Conservation (phyloP, 2,329 filamentous ascomycete genomes). For the Apiospora hydei region DNA sequence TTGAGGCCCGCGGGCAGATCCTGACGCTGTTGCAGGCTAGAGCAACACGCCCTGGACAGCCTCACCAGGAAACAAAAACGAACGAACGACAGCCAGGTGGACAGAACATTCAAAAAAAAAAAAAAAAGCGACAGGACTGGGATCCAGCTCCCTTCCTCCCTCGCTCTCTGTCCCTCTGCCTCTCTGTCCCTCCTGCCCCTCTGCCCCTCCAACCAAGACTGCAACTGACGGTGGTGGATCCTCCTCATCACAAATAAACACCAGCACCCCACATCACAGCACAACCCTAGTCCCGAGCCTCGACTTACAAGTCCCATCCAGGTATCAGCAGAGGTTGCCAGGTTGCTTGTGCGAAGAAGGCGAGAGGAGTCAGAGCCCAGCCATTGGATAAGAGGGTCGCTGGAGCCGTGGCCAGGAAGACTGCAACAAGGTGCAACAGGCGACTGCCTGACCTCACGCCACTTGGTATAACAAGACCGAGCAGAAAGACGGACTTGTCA, state of each 20-base stretch:
- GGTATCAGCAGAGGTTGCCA: background rate
- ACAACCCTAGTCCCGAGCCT: slow-evolving; percentile 15
- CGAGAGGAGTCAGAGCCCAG: background rate
- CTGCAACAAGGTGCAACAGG: slow-evolving; percentile 5
- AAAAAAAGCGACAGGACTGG: background rate
- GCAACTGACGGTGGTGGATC: slow-evolving; percentile 3
- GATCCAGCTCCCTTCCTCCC: background rate
- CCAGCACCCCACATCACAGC: slow-evolving; percentile 1
- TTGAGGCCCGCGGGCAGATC: slow-evolving; percentile 23
- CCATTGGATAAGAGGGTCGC: slow-evolving; percentile 6
- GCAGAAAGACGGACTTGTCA: slow-evolving; percentile 13
- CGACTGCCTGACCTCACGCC: slow-evolving; percentile 11
- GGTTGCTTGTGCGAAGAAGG: slow-evolving; percentile 1
- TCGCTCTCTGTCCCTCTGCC: background rate
- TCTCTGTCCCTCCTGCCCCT: background rate
- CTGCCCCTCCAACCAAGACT: background rate
- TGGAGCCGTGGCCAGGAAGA: background rate
- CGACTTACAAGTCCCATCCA: slow-evolving; percentile 10
- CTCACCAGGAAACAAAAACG: background rate
- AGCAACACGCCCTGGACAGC: slow-evolving; percentile 13
- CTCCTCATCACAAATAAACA: slow-evolving; percentile 21
- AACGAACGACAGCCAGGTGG: slow-evolving; percentile 17
- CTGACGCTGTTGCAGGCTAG: slow-evolving; percentile 13
- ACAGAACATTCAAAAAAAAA: background rate
- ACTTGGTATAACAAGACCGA: background rate